Percentiles rank a stretch among this genome's conserved stretches.
Conservation (phyloP, 2,329 filamentous ascomycete species). For the Nakataea oryzae region DNA sequence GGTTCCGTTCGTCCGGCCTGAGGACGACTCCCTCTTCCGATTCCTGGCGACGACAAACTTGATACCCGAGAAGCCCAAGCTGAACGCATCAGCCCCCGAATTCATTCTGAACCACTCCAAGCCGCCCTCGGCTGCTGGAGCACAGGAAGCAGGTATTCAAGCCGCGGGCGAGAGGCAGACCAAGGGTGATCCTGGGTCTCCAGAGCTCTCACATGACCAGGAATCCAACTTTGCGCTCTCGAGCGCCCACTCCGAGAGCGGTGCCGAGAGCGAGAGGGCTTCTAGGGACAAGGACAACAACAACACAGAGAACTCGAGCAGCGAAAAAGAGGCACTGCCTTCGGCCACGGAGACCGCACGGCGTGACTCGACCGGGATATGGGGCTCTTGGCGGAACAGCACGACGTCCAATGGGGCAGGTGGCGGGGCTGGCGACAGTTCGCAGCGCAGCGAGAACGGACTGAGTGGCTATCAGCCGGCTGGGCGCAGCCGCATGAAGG, state of each 20-base stretch:
- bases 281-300: slow-evolving; percentile 11
- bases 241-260: slow-evolving; percentile 30
- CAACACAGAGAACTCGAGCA: slow-evolving; percentile 5
- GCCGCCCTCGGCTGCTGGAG: slow-evolving; percentile 6
- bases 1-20: slow-evolving; percentile 84
- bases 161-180: slow-evolving; percentile 5
- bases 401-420: slow-evolving; percentile 37
- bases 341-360: slow-evolving; percentile 16
- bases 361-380: slow-evolving; percentile 45
- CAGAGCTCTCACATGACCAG: neutral
- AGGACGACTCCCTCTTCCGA: slow-evolving; percentile 74
- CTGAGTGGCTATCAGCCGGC: slow-evolving; percentile 62
- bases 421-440: slow-evolving; percentile 38
- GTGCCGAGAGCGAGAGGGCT: slow-evolving; percentile 28
- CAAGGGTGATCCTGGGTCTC: slow-evolving; percentile 16
- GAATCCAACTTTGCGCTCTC: slow-evolving; percentile 11
- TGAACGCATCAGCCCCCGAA: slow-evolving; percentile 42
- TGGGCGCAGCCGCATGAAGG: slow-evolving; percentile 69
- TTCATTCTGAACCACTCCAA: slow-evolving; percentile 24
- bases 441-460: slow-evolving; percentile 35
- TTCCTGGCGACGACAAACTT: slow-evolving; percentile 55
- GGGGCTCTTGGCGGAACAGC: slow-evolving; percentile 61
- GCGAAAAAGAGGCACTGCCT: neutral
- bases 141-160: slow-evolving; percentile 2
- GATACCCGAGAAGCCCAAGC: slow-evolving; percentile 42